Evolutionary conservation across 2,329 filamentous ascomycete genomes (phyloP).

Genomic region (Cercospora sp.): DNA sequence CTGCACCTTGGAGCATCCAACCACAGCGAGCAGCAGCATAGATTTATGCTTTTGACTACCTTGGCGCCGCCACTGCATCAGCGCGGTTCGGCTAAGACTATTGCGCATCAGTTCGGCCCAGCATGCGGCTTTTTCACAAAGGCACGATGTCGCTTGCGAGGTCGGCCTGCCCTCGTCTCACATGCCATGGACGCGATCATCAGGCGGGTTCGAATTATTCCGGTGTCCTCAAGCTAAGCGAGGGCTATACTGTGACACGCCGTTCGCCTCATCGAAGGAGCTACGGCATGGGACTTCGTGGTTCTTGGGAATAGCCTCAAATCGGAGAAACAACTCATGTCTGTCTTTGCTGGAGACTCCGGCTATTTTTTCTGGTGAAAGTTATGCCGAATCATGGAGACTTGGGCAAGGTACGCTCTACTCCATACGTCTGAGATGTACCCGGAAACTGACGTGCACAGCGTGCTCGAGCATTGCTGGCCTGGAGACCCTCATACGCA

Average conservation of each 20-base stretch:
- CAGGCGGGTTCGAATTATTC: neutral
- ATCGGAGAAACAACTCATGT: neutral
- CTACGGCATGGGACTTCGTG: neutral
- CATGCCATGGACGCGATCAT: neutral
- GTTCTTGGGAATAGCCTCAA: neutral
- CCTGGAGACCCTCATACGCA: neutral
- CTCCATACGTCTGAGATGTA: neutral
- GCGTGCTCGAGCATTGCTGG: conserved; percentile 8
- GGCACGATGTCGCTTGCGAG: neutral
- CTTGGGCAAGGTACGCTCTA: neutral
- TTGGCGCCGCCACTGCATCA: conserved; percentile 7
- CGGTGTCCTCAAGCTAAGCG: neutral
- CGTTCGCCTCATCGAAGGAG: neutral
- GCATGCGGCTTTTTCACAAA: neutral
- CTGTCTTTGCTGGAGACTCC: neutral
- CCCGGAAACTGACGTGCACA: neutral
- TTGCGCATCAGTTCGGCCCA: neutral
- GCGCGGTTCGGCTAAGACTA: neutral
- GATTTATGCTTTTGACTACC: neutral
- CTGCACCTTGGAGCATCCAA: neutral
- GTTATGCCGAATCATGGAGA: neutral
- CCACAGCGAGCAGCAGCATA: neutral
- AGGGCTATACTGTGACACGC: neutral
- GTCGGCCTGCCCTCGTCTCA: neutral
- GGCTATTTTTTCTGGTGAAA: neutral